phyloP scores from a whole-genome alignment of 2,329 filamentous ascomycete species.

The Thielaviopsis populi region DNA sequence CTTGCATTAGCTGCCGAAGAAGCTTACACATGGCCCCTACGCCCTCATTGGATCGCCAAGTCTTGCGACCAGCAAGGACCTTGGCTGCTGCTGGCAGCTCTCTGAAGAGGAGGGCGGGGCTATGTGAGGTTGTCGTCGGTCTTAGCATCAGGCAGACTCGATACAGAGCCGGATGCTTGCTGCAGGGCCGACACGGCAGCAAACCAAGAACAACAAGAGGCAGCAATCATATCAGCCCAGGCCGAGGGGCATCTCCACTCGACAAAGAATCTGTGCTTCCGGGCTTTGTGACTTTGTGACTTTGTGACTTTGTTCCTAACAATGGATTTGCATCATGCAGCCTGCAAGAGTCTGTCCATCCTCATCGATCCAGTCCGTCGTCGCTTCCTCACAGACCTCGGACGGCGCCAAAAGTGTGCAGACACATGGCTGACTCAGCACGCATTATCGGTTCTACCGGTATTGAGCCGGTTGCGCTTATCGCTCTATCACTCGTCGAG shows the following conservation, averaged over 20 bases:
- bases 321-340: conserved; percentile 5
- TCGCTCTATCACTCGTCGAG: conserved; percentile 5
- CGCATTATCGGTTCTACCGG: conserved; percentile 15
- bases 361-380: neutral
- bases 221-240: no score
- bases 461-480: conserved; percentile 12
- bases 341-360: neutral
- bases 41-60: neutral
- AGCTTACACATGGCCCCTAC: neutral
- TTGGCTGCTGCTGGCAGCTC: neutral
- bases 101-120: neutral
- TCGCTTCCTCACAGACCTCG: neutral
- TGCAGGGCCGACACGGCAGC: no score
- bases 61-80: neutral
- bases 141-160: neutral
- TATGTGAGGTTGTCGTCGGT: neutral
- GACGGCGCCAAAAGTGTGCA: neutral
- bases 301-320: conserved; percentile 2
- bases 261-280: neutral
- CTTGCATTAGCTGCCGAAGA: neutral
- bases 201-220: no score
- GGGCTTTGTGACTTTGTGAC: no score
- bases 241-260: no score
- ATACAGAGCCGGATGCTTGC: no score
- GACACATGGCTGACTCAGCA: conserved; percentile 7